phyloP scores from a whole-genome alignment of 139 green algal species.

The Auxenochlorella pyrenoidosa region DNA sequence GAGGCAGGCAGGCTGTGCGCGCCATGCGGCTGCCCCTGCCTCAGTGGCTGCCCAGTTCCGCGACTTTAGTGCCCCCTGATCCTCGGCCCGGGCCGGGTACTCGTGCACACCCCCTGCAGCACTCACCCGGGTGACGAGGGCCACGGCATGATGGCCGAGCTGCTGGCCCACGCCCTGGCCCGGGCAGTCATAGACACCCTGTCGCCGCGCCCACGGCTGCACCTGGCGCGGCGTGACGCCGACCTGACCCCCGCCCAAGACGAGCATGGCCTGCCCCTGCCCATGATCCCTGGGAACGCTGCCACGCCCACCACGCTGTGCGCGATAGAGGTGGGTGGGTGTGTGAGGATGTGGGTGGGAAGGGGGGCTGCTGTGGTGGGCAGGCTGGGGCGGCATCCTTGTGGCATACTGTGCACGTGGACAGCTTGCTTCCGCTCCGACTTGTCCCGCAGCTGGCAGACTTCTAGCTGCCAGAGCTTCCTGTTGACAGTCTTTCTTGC shows the following conservation, averaged over 20 bases:
- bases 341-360: no score
- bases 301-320: slow-evolving; percentile 33
- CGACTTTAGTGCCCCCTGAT: no score
- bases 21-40: no score
- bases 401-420: no score
- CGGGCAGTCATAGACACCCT: background rate
- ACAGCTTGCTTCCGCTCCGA: no score
- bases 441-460: no score
- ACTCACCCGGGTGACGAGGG: slow-evolving; percentile 28
- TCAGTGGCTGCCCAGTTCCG: no score
- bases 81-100: no score
- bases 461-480: no score
- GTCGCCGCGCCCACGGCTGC: slow-evolving; percentile 2
- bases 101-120: background rate
- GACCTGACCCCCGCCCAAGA: slow-evolving; percentile 7
- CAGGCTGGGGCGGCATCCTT: no score
- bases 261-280: slow-evolving; percentile 20
- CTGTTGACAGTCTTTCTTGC: no score
- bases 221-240: background rate
- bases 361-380: no score
- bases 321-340: slow-evolving; percentile 11
- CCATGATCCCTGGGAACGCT: slow-evolving; percentile 24
- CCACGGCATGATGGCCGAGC: slow-evolving; percentile 27
- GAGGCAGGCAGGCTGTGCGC: background rate
- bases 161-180: slow-evolving; percentile 13